Conservation (phyloP, 176 grass and related monocot genomes). For the Cenchrus fungigraminus region DNA sequence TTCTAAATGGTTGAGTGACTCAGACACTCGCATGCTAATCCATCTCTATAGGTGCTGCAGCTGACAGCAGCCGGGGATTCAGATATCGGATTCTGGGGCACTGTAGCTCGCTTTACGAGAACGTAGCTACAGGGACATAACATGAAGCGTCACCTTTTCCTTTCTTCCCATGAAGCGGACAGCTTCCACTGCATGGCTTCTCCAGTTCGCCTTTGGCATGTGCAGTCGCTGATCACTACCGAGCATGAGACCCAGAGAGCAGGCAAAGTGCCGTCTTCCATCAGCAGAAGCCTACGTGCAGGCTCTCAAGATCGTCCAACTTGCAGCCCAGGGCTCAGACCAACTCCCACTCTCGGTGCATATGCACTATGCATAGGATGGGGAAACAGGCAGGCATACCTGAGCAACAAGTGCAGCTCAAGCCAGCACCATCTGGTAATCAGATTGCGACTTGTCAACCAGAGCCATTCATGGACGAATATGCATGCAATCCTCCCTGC, state of each 20-base stretch:
- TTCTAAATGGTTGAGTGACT: constrained; percentile 21
- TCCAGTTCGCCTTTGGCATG: constrained; percentile 31
- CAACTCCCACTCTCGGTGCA: constrained; percentile 43
- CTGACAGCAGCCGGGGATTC: constrained; percentile 34
- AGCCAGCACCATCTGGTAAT: constrained; percentile 53
- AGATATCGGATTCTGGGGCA: constrained; percentile 32
- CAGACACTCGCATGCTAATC: constrained; percentile 29
- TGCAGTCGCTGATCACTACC: neutral
- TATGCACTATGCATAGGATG: constrained; percentile 36
- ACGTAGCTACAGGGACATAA: constrained; percentile 34
- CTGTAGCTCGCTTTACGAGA: constrained; percentile 20
- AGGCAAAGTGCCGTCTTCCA: constrained; percentile 40
- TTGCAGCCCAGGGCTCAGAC: constrained; percentile 27
- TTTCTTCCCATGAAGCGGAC: constrained; percentile 52
- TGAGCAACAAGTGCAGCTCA: constrained; percentile 55
- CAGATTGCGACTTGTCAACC: constrained; percentile 52
- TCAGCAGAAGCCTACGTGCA: constrained; percentile 52
- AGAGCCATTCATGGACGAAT: constrained; percentile 55
- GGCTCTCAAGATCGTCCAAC: constrained; percentile 38
- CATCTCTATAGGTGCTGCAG: constrained; percentile 22
- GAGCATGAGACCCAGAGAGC: constrained; percentile 26
- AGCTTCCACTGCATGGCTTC: constrained; percentile 31
- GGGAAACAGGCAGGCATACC: constrained; percentile 41
- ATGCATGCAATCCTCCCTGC: constrained; percentile 52
- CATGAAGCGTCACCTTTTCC: constrained; percentile 23